These are phyloP conservation scores for Solanum medicagineum DNA, from an alignment of 257 asterid species.

Conservation along the genomic window DNA sequence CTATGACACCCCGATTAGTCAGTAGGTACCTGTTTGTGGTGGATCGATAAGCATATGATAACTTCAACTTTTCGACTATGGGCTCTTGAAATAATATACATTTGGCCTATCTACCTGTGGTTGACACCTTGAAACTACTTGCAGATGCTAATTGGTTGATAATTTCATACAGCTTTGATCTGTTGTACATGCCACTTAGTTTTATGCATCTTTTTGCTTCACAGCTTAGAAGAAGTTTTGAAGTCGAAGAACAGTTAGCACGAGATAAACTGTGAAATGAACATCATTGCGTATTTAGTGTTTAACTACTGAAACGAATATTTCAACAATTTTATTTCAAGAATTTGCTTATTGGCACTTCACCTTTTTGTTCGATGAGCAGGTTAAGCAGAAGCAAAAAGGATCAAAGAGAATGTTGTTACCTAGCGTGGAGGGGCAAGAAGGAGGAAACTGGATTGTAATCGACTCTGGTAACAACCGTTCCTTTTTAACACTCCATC, in stretches of 20 bases:
- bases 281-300: background rate
- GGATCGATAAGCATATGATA: background rate
- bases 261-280: background rate
- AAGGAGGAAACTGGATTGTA: conserved; percentile 90
- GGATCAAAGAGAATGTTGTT: conserved; percentile 79
- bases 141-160: background rate
- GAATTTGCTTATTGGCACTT: background rate
- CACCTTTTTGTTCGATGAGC: conserved; percentile 13
- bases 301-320: background rate
- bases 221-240: background rate
- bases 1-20: background rate
- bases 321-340: background rate
- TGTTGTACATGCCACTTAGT: background rate
- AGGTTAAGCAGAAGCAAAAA: conserved; percentile 93
- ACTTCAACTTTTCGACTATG: background rate
- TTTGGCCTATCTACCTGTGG: background rate
- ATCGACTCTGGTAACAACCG: conserved; percentile 61
- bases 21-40: background rate
- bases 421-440: conserved; percentile 90
- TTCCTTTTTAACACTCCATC: background rate
- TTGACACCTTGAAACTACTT: background rate
- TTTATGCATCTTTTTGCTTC: background rate
- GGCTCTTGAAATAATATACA: background rate
- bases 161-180: background rate
- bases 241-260: background rate